Percentiles rank a stretch among this genome's conserved stretches.
Evolutionary conservation across 2,329 filamentous ascomycete species (phyloP).

Genomic region (Neopestalotiopsis sp.): DNA sequence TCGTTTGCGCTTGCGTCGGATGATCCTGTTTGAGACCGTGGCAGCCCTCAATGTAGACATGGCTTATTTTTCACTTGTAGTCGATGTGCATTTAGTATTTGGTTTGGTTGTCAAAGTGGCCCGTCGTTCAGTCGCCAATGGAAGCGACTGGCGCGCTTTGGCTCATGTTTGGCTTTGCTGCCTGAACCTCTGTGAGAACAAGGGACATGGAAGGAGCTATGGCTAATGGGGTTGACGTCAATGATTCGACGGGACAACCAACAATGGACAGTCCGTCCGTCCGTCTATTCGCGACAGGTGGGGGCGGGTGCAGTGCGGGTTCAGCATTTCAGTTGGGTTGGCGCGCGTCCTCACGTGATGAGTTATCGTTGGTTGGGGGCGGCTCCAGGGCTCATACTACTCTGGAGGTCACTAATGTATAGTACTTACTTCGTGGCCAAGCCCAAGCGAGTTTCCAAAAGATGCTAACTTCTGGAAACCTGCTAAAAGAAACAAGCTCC

Average conservation of each 20-base stretch:
- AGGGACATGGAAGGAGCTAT: too few relatives aligned
- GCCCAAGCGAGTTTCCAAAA: too few relatives aligned
- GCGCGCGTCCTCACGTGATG: too few relatives aligned
- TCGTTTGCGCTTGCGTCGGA: conserved; percentile 45
- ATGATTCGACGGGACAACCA: not conserved
- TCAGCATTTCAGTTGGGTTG: too few relatives aligned
- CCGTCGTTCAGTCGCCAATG: not conserved
- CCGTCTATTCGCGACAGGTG: not conserved
- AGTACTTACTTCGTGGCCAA: too few relatives aligned
- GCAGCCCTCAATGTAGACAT: conserved; percentile 55
- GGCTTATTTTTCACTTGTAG: conserved; percentile 27
- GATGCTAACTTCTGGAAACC: too few relatives aligned
- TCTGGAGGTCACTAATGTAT: too few relatives aligned
- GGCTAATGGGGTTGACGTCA: not conserved
- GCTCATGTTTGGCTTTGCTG: not conserved
- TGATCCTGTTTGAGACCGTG: conserved; percentile 48
- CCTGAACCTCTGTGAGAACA: not conserved
- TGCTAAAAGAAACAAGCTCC: too few relatives aligned
- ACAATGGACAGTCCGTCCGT: not conserved
- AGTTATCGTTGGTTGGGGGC: too few relatives aligned
- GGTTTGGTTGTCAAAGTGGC: not conserved
- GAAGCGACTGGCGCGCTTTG: not conserved
- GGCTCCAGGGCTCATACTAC: too few relatives aligned
- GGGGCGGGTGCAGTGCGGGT: too few relatives aligned
- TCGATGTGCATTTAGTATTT: conserved; percentile 32